Evolutionary conservation across 768 basidiomycete species (phyloP), one percentile per base, ranked within the genome.

Genomic region (Cyclocybe cylindracea): DNA sequence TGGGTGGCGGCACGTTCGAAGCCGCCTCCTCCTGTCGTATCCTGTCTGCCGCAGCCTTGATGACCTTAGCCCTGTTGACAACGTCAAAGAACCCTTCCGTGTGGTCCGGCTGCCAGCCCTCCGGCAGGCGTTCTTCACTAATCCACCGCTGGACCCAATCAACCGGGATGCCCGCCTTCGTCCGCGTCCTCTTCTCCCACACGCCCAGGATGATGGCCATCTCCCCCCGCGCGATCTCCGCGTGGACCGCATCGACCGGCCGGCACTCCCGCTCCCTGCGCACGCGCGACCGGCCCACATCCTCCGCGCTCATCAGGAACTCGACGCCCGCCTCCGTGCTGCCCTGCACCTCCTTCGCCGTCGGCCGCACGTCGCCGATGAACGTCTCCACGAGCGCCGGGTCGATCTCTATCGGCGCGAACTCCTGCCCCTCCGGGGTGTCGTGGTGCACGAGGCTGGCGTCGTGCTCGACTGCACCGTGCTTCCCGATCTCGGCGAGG

Each of bases 161-260:
- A 34, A 77, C 60, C 0, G 77, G 76, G 5, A 80, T 60, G 0
- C 82, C 82, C 0, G 69, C 61, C 33, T 70, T 73, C 2, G 48
- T 60, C 4, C 67, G 68, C 7, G 68, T 68, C n/a, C 63, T 68
- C 36, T 58, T 62, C 54, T 75, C 75, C 73, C 79, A 82, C 5
- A 87, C 71, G 1, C 82, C 83, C 10, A 86, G 68, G 7, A 85
- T 79, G 45, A 87, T 79, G 0, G 78, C 82, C 74, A 87, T 83
- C 66, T 88, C 86, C 13, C 84, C 86, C 3, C 84, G 75, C 2
- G 85, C 86, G 48, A 87, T 78, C 66, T 85, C 83, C 2, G 77
- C 74, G 53, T 83, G 82, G 4, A 82, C 37, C 4, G 59, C 46
- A 44, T 78, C 76, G 24, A 86, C 60, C 0, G 70, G 68, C 2